These are phyloP conservation scores for Ascochyta fabae DNA, from an alignment of 2,329 filamentous ascomycete genomes.

Conservation along the genomic window DNA sequence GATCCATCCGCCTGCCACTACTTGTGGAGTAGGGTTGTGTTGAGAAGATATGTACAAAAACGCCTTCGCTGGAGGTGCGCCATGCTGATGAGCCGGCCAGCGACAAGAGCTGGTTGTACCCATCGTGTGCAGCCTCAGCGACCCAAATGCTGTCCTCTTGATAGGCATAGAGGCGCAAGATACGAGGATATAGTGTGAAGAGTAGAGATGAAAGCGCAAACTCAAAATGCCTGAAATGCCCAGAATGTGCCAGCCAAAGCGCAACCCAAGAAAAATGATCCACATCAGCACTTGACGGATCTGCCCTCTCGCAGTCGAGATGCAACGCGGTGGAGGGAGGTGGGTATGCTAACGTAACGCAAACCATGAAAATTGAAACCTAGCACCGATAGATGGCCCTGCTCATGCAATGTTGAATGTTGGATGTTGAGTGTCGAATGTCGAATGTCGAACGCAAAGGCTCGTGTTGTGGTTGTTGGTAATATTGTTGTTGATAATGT, in stretches of 20 bases:
- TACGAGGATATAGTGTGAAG: slow-evolving; percentile 21
- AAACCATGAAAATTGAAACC: slow-evolving; percentile 19
- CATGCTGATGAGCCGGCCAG: not conserved
- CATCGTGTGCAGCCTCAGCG: not conserved
- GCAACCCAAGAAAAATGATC: slow-evolving; percentile 29
- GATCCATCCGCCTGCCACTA: not conserved
- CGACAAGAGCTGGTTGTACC: not conserved
- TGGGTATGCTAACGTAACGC: slow-evolving; percentile 31
- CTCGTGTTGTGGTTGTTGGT: not conserved
- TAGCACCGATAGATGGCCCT: slow-evolving; percentile 4
- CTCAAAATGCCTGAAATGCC: slow-evolving; percentile 17
- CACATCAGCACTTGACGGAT: slow-evolving; percentile 52
- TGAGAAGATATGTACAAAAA: slow-evolving; percentile 12
- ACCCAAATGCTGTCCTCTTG: slow-evolving; percentile 3
- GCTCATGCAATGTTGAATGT: slow-evolving; percentile 17
- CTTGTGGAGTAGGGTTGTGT: slow-evolving; percentile 3
- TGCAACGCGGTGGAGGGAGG: slow-evolving; percentile 24
- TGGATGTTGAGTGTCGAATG: no score
- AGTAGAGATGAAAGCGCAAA: slow-evolving; percentile 29
- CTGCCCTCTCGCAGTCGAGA: slow-evolving; percentile 34
- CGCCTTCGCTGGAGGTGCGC: not conserved
- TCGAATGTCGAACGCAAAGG: not conserved
- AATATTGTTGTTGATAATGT: no score
- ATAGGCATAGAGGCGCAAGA: slow-evolving; percentile 10
- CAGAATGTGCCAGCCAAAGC: slow-evolving; percentile 1